Percentiles rank a stretch among this genome's conserved stretches.
Evolutionary conservation across 805 yeast species (phyloP).

Genomic region (Candida sphagnicola): DNA sequence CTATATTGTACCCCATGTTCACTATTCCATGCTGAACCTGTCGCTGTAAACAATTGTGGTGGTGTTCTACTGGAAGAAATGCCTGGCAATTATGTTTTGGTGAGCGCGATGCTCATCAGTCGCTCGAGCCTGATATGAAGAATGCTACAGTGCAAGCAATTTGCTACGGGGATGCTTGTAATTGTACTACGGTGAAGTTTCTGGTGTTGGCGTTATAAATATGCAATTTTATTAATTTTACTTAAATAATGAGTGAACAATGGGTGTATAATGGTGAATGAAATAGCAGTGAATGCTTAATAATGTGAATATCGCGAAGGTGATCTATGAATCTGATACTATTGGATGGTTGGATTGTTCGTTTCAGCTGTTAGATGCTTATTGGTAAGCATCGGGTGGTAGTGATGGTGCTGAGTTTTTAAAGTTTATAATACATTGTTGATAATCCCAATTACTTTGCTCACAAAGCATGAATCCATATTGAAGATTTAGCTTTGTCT

Average conservation of each 20-base stretch:
- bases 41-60: background rate
- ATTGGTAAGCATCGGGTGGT: constrained; percentile 43
- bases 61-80: background rate
- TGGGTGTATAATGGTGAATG: background rate
- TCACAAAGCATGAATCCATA: constrained; percentile 80
- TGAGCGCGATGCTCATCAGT: too few relatives aligned
- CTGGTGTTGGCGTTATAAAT: background rate
- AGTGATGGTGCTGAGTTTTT: constrained; percentile 55
- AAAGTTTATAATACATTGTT: constrained; percentile 65
- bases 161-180: too few relatives aligned
- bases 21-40: constrained; percentile 1
- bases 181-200: background rate
- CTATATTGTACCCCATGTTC: constrained; percentile 31
- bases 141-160: too few relatives aligned
- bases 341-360: too few relatives aligned
- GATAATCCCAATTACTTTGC: constrained; percentile 82
- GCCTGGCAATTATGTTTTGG: too few relatives aligned
- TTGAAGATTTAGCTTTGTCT: constrained; percentile 74
- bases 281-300: too few relatives aligned
- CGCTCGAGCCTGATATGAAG: too few relatives aligned
- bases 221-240: background rate
- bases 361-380: too few relatives aligned
- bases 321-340: too few relatives aligned
- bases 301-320: too few relatives aligned
- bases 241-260: background rate